phyloP scores from a whole-genome alignment of 805 yeast genomes.

The Lachancea kluyveri region DNA sequence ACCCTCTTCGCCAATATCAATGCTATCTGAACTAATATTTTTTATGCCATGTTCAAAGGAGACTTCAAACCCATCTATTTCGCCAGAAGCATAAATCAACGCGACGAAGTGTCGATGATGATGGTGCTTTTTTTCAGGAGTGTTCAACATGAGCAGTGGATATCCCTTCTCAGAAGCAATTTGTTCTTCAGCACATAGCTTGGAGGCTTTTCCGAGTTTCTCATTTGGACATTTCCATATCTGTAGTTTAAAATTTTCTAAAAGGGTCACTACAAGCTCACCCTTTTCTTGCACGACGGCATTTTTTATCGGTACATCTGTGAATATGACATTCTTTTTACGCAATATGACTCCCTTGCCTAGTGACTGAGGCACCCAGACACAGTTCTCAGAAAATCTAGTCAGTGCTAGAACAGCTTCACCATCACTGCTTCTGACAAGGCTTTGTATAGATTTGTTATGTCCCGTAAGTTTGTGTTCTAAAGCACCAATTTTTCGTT shows the following conservation, averaged over 20 bases:
- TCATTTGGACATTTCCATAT: slow-evolving; percentile 54
- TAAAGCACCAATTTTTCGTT: slow-evolving; percentile 24
- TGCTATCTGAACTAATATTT: slow-evolving; percentile 27
- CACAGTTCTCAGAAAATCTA: slow-evolving; percentile 47
- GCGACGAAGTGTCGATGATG: slow-evolving; percentile 40
- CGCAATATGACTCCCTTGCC: slow-evolving; percentile 30
- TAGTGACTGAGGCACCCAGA: slow-evolving; percentile 48
- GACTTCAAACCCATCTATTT: slow-evolving; percentile 30
- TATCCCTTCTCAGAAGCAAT: slow-evolving; percentile 7
- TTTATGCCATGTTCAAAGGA: slow-evolving; percentile 24
- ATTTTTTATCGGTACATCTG: slow-evolving; percentile 40
- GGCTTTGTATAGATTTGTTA: slow-evolving; percentile 63
- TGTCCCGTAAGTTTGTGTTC: slow-evolving; percentile 76
- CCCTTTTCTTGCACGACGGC: slow-evolving; percentile 49
- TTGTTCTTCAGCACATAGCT: slow-evolving; percentile 12
- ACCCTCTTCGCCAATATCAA: slow-evolving; percentile 24
- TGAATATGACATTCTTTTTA: slow-evolving; percentile 36
- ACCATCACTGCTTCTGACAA: slow-evolving; percentile 65
- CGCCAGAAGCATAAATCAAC: slow-evolving; percentile 38
- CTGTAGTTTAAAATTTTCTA: slow-evolving; percentile 38
- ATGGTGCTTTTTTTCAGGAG: slow-evolving; percentile 31
- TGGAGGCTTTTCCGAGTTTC: slow-evolving; percentile 18
- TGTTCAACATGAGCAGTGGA: slow-evolving; percentile 30
- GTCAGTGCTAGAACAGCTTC: slow-evolving; percentile 51
- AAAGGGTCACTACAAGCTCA: slow-evolving; percentile 37